Conservation (phyloP, 2,329 filamentous ascomycete species). For the Penicillium sp. region DNA sequence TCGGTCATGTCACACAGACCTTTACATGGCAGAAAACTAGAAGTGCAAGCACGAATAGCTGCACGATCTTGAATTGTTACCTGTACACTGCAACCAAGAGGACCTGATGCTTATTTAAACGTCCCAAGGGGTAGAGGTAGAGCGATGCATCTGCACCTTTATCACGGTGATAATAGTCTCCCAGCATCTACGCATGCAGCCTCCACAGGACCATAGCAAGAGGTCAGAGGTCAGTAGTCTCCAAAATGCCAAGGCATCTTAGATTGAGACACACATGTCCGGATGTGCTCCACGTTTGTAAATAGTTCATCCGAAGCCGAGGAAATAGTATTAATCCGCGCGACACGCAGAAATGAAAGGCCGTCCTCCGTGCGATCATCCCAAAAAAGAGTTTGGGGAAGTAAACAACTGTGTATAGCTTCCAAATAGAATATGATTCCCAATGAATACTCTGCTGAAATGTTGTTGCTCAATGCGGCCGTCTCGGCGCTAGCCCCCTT, state of each 20-base stretch:
- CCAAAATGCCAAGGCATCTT: not conserved
- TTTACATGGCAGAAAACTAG: too few relatives aligned
- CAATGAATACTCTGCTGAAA: constrained; percentile 20
- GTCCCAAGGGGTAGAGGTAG: too few relatives aligned
- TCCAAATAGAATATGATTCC: constrained; percentile 19
- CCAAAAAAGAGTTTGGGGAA: constrained; percentile 16
- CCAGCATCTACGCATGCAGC: not conserved
- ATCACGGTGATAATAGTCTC: not conserved
- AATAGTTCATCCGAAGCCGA: constrained; percentile 29
- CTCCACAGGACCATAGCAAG: not conserved
- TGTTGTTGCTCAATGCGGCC: constrained; percentile 35
- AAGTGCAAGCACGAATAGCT: too few relatives aligned
- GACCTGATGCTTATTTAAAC: too few relatives aligned
- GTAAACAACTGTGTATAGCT: constrained; percentile 25
- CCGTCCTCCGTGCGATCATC: constrained; percentile 39
- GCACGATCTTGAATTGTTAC: too few relatives aligned
- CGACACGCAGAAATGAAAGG: constrained; percentile 43
- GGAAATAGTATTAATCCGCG: constrained; percentile 45
- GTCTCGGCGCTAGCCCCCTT: constrained; percentile 36
- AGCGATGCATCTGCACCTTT: not conserved
- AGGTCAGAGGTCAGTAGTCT: too few relatives aligned
- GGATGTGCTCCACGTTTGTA: not conserved
- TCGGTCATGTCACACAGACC: too few relatives aligned
- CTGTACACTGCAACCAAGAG: too few relatives aligned
- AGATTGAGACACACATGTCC: not conserved